phyloP scores from a whole-genome alignment of 139 green algal genomes.

The Coccomyxa sp. region DNA sequence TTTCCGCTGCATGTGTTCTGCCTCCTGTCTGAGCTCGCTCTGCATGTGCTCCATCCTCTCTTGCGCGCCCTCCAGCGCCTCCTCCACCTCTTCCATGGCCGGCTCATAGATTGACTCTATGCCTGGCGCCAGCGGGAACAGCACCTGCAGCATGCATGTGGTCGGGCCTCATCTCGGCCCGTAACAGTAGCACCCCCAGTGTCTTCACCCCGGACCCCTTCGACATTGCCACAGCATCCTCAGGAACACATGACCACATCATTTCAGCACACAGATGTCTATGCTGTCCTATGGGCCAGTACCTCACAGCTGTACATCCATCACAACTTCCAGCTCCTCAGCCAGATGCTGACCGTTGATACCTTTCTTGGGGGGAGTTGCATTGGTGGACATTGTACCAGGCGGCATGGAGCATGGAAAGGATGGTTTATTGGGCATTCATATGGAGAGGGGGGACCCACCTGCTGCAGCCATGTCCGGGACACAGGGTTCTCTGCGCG shows the following conservation, averaged over 20 bases:
- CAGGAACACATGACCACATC: background rate
- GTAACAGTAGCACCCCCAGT: background rate
- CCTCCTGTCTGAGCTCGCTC: background rate
- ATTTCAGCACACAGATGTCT: no score
- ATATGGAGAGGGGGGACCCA: background rate
- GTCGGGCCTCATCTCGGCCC: no score
- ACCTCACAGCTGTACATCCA: no score
- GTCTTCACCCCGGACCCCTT: background rate
- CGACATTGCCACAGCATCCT: background rate
- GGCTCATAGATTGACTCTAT: slow-evolving; percentile 22
- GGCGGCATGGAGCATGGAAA: no score
- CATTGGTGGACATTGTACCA: background rate
- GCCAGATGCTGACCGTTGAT: no score
- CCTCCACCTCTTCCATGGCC: slow-evolving; percentile 17
- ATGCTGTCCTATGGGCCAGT: no score
- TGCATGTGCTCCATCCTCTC: background rate
- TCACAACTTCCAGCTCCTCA: no score
- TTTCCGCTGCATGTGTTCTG: background rate
- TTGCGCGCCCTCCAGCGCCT: slow-evolving; percentile 1
- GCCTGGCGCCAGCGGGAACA: slow-evolving; percentile 21
- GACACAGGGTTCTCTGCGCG: slow-evolving; percentile 23
- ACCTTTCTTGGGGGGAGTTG: no score
- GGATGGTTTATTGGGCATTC: background rate
- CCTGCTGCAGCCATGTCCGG: slow-evolving; percentile 22
- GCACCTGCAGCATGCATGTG: slow-evolving; percentile 10